Conservation (phyloP, 2,329 filamentous ascomycete genomes). For the Claviceps spartinae region DNA sequence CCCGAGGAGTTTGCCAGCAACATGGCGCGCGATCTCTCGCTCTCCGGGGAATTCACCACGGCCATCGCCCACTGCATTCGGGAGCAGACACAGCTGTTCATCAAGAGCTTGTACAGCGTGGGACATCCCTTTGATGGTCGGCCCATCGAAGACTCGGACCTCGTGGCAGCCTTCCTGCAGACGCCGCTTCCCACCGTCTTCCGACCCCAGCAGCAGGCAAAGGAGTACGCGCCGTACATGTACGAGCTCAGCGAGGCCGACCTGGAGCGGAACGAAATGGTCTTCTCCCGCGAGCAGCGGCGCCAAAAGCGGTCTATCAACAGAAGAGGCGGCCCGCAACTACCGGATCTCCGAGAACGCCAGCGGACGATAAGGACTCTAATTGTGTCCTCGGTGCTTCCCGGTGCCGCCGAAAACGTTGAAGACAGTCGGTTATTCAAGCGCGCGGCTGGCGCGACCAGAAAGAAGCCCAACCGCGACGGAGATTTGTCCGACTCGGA, state of each 20-base stretch:
- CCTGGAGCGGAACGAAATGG: slow-evolving; percentile 78
- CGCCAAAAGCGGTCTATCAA: slow-evolving; percentile 94
- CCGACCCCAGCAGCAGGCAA: slow-evolving; percentile 80
- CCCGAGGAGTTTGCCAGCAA: slow-evolving; percentile 85
- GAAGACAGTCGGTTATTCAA: slow-evolving; percentile 86
- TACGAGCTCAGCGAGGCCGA: slow-evolving; percentile 90
- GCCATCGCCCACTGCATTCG: slow-evolving; percentile 96
- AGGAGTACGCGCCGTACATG: slow-evolving; percentile 85
- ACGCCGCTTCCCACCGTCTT: slow-evolving; percentile 75
- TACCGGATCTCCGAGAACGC: slow-evolving; percentile 92
- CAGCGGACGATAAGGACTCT: slow-evolving; percentile 87
- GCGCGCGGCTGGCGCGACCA: slow-evolving; percentile 47
- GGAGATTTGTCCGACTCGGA: slow-evolving; percentile 78
- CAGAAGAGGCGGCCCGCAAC: slow-evolving; percentile 74
- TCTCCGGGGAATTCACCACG: slow-evolving; percentile 91
- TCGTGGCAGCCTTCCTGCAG: slow-evolving; percentile 72
- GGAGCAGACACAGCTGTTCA: slow-evolving; percentile 90
- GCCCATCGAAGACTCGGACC: slow-evolving; percentile 81
- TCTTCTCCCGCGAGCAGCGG: slow-evolving; percentile 85
- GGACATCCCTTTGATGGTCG: slow-evolving; percentile 92
- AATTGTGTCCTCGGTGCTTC: slow-evolving; percentile 82
- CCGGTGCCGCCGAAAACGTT: slow-evolving; percentile 64
- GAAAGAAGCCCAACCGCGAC: slow-evolving; percentile 40
- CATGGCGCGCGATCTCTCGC: slow-evolving; percentile 80
- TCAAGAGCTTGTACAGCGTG: slow-evolving; percentile 80